Evolutionary conservation across 352 stramenopile genomes (phyloP), one percentile per base, ranked within the genome.

Genomic region (Phytophthora crassamura): DNA sequence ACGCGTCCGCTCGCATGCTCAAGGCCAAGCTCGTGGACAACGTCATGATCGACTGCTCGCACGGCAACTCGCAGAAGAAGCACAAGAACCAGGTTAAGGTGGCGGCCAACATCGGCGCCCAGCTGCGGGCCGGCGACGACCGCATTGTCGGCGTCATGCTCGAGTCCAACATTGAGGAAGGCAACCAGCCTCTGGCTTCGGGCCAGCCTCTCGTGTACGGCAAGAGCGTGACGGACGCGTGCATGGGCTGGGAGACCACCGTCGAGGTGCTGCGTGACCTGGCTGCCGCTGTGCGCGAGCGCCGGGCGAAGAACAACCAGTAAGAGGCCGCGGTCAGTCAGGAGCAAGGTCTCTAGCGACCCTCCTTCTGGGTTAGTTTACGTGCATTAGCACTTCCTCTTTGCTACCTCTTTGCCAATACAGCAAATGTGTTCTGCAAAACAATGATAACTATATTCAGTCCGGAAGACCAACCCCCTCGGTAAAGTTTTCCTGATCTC

Each of bases 21-120:
- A 95, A 95, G 79, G 74, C 87, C 15, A 91, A 93, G 34, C 42
- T 94, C 40, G 65, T 80, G 52, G 79, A 93, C 71, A 94, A 94
- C 64, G 66, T 97, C 43, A 97, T 97, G 89, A 75, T 97, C 30
- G 89, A 97, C 82, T 97, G 88, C 76, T 95, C 86, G 71, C 89
- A 97, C 70, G 88, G 89, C 62, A 97, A 97, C 82, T 94, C 86
- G 67, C 84, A 80, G 69, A 97, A 96, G 78, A 82, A 94, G 66
- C 83, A 93, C 78, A 89, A 86, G 60, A 97, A 97, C 70, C 89
- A 97, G 64, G 78, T 84, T 22, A 62, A 78, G 22, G 88, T 96
- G 36, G 85, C 87, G 0, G 78, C 74, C 14, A 78, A 93, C 53
- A 80, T 97, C 35, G 86, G 59, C 10, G 51, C 80, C 64, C 88